phyloP scores from a whole-genome alignment of 1,284 basidiomycete genomes.

The Cryptococcus sp. region DNA sequence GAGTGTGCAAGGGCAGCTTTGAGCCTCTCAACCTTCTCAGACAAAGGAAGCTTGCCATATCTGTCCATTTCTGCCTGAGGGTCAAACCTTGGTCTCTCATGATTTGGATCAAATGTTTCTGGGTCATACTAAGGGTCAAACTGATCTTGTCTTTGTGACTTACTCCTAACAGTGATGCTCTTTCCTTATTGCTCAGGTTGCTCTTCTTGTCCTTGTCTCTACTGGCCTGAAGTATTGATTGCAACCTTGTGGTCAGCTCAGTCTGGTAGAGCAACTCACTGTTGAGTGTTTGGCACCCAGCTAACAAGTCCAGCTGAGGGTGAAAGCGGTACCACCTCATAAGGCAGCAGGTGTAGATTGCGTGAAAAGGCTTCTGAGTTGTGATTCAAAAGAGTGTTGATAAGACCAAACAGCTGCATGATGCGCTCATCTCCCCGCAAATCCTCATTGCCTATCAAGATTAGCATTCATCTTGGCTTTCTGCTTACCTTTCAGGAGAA shows the following conservation, averaged over 20 bases:
- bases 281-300: conserved; percentile 49
- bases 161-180: conserved; percentile 45
- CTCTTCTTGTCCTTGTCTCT: conserved; percentile 37
- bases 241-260: conserved; percentile 22
- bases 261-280: conserved; percentile 21
- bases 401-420: conserved; percentile 51
- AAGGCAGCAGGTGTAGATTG: conserved; percentile 44
- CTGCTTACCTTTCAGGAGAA: conserved; percentile 45
- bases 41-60: conserved; percentile 44
- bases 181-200: conserved; percentile 36
- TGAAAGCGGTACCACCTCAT: conserved; percentile 45
- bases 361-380: conserved; percentile 43
- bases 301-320: conserved; percentile 42
- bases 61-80: conserved; percentile 34
- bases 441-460: conserved; percentile 37
- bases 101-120: conserved; percentile 25
- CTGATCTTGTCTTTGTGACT: conserved; percentile 8
- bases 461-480: background rate
- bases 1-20: conserved; percentile 41
- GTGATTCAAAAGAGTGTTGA: conserved; percentile 48
- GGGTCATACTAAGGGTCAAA: conserved; percentile 31
- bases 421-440: conserved; percentile 47
- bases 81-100: conserved; percentile 33
- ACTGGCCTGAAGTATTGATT: conserved; percentile 40
- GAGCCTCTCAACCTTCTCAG: conserved; percentile 41